phyloP scores from a whole-genome alignment of 306 rosid species.

The Vigna nakashimae region DNA sequence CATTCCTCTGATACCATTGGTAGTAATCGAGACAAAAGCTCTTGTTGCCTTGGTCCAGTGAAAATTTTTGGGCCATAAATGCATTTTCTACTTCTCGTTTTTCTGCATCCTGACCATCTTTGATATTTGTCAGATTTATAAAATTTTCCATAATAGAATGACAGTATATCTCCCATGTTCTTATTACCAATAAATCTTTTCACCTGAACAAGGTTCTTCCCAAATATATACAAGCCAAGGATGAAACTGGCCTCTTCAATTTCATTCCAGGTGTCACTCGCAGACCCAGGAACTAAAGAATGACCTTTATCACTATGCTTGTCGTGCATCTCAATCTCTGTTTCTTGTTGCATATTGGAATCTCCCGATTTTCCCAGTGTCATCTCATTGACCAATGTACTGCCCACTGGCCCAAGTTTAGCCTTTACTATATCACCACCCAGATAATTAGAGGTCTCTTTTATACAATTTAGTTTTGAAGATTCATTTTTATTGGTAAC shows the following conservation, averaged over 20 bases:
- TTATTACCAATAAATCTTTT: slow-evolving; percentile 68
- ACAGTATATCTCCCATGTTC: slow-evolving; percentile 74
- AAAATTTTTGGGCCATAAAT: slow-evolving; percentile 75
- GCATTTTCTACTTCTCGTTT: slow-evolving; percentile 69
- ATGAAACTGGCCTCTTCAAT: slow-evolving; percentile 73
- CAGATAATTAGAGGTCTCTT: slow-evolving; percentile 36
- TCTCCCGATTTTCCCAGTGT: slow-evolving; percentile 45
- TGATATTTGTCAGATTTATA: slow-evolving; percentile 68
- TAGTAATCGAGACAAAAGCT: slow-evolving; percentile 75
- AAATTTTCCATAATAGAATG: slow-evolving; percentile 88
- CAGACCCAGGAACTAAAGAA: slow-evolving; percentile 69
- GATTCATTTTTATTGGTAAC: slow-evolving; percentile 46
- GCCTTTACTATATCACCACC: slow-evolving; percentile 41
- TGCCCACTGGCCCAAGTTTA: slow-evolving; percentile 45
- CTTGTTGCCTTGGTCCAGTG: slow-evolving; percentile 85
- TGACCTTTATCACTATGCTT: slow-evolving; percentile 48
- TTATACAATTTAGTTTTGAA: slow-evolving; percentile 35
- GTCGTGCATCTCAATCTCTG: slow-evolving; percentile 39
- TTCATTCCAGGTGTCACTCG: slow-evolving; percentile 63
- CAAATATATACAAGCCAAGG: slow-evolving; percentile 85
- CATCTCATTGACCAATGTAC: slow-evolving; percentile 34
- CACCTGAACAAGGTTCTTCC: slow-evolving; percentile 83
- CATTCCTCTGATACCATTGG: slow-evolving; percentile 61
- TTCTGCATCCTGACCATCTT: slow-evolving; percentile 81
- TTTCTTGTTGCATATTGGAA: slow-evolving; percentile 48